Percentiles rank a stretch among this genome's conserved stretches.
Conservation (phyloP, 176 grass and related monocot species). For the Oryza rufipogon region DNA sequence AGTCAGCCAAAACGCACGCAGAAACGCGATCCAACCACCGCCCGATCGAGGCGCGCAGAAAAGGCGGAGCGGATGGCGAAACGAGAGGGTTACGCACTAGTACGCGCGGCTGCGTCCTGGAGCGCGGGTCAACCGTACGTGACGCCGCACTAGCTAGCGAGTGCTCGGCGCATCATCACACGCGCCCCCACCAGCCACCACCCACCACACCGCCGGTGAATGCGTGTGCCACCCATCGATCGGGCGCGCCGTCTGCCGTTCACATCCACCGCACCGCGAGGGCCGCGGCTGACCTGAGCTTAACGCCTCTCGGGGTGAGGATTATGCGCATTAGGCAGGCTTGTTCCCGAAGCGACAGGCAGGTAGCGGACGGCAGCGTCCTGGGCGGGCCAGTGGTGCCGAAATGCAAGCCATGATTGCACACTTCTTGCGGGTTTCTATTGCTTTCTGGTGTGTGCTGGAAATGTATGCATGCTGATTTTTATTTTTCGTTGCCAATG, state of each 20-base stretch:
- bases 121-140: slow-evolving; percentile 42
- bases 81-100: not conserved
- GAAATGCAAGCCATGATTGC: slow-evolving; percentile 32
- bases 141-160: not conserved
- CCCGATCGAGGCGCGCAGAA: not conserved
- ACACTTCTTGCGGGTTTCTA: not conserved
- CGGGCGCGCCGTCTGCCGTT: not conserved
- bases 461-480: not conserved
- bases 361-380: not conserved
- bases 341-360: slow-evolving; percentile 38
- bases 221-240: not conserved
- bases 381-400: not conserved
- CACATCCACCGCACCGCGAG: not conserved
- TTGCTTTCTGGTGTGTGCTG: not conserved
- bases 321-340: slow-evolving; percentile 16
- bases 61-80: not conserved
- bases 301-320: not conserved
- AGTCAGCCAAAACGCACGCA: not conserved
- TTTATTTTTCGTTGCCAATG: too few relatives aligned
- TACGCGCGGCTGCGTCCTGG: not conserved
- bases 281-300: not conserved
- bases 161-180: slow-evolving; percentile 5
- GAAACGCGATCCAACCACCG: not conserved
- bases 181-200: not conserved
- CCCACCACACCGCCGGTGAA: not conserved